These are phyloP conservation scores for Coemansia sp. DNA, from an alignment of 192 early-diverging fungal genomes.

Conservation along the genomic window DNA sequence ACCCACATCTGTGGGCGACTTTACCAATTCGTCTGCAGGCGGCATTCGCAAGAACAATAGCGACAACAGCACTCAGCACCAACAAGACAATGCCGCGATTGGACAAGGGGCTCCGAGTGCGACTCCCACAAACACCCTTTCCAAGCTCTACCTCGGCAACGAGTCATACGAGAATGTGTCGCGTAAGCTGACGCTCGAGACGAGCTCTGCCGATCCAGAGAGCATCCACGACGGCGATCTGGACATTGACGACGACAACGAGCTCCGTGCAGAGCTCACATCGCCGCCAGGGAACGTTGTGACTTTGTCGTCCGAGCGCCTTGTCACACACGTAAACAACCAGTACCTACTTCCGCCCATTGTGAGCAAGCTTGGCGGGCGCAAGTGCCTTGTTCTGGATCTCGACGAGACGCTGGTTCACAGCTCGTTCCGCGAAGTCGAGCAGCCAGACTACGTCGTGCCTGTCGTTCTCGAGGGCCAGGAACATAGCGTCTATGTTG, in stretches of 20 bases:
- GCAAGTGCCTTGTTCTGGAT: slow-evolving; percentile 94
- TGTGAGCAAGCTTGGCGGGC: slow-evolving; percentile 62
- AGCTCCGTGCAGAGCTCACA: slow-evolving; percentile 49
- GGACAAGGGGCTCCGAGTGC: slow-evolving; percentile 33
- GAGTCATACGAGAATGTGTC: slow-evolving; percentile 43
- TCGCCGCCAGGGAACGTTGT: slow-evolving; percentile 51
- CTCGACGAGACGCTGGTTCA: slow-evolving; percentile 98
- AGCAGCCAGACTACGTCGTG: slow-evolving; percentile 86
- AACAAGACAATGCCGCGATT: slow-evolving; percentile 13
- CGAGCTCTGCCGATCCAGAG: slow-evolving; percentile 45
- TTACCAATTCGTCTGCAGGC: slow-evolving; percentile 18
- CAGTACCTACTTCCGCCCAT: slow-evolving; percentile 68
- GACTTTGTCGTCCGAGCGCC: slow-evolving; percentile 47
- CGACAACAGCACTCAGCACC: not conserved
- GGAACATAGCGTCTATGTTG: slow-evolving; percentile 91
- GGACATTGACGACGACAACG: slow-evolving; percentile 42
- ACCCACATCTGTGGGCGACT: slow-evolving; percentile 47
- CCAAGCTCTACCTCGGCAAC: slow-evolving; percentile 47
- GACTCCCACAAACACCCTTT: slow-evolving; percentile 41
- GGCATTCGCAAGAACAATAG: slow-evolving; percentile 3
- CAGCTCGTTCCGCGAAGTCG: slow-evolving; percentile 79
- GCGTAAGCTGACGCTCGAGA: slow-evolving; percentile 42
- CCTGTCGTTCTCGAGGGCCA: slow-evolving; percentile 90
- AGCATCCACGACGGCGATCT: slow-evolving; percentile 41
- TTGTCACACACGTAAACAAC: slow-evolving; percentile 39